Base-by-base conservation (phyloP, 75 land plant species). In the Sequoiadendron giganteum region DNA sequence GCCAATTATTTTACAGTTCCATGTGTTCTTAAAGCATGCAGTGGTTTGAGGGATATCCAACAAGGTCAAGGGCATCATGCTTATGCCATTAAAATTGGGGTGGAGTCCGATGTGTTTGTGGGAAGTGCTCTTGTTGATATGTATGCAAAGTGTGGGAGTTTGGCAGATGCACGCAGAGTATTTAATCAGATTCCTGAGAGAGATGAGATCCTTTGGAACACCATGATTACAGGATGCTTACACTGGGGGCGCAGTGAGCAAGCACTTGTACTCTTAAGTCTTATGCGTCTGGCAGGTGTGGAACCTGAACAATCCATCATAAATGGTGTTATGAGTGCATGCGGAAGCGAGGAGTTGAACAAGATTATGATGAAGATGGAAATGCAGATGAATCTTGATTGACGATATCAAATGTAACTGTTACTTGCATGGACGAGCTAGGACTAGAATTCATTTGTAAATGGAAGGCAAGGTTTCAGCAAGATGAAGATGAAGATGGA, bases 91-190 rank as follows among this genome's bases (percentile, higher is more conserved):
- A 86, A 70, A 86, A 40, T 70, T 65, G 89, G 89, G 13, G 4
- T 85, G 38, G 36, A 70, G n/a, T 85, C 49, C 1, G 73, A 88
- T 68, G 25, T 48, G 18, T 45, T 85, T 85, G 38, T 88, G 36
- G 86, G 87, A 6, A 88, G 55, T 58, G 75, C 87, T 13, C 49
- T 85, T 58, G 43, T 88, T n/a, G 36, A 52, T 47, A 61, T 88
- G 89, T 88, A 88, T 85, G 87, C 34, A 28, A 85, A 85, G 87
- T 88, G 87, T 43, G 85, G 85, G 19, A 72, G 28, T 68, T 28
- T 88, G 19, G 75, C 18, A n/a, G 47, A 58, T 84, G 89, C 86
- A 32, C 28, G 49, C 21, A 19, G 73, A 30, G 16, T 70, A 19
- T 88, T 88, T 52, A 19, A 85, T 85, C 16, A 30, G 47, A 54